Evolutionary conservation across 148 eudicot species (phyloP), one percentile per base, ranked within the genome.

Genomic region (Rhododendron griersonianum): DNA sequence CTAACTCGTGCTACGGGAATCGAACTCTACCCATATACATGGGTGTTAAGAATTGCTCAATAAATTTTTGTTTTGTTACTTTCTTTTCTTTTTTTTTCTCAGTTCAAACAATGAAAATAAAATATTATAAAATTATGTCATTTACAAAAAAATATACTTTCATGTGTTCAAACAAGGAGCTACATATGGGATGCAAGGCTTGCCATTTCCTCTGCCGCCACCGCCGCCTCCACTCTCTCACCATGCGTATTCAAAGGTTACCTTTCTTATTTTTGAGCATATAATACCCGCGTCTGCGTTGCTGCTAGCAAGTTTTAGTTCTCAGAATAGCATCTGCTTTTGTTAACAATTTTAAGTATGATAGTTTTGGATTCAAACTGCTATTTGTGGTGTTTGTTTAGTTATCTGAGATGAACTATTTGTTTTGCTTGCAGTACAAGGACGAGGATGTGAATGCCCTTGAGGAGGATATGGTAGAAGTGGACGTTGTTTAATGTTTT

Each of bases 401-500:
- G 21, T 19, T 59, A 79, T 55, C 82, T 83, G 63, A 79, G 48
- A 28, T 77, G 41, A 47, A 30, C 11, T 33, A 79, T 81, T 83
- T 79, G 80, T 23, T 73, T 76, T 84, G 69, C 41, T 76, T 91
- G 91, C 96, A 96, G 98, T 91, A 91, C 80, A 84, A 87, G 83
- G 96, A 88, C 30, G 89, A 89, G 15, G 92, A 93, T 76, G 94
- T 91, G 89, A 86, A 86, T 19, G 93, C 84, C 39, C 65, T 81
- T 75, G 96, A 94, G 81, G 94, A 93, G 78, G 97, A 92, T 61
- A 23, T 78, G 41, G 91, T 88, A 44, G 95, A 93, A 76, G 94
- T 92, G 77, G 98, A 93, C 81, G 91, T 91, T 28, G 91, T 92
- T 84, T 92, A 87, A 88, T 5, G 11, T 47, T 73, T 45, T 44